Evolutionary conservation across 331 rosid species (phyloP).

Genomic region (Spiraea crenata): DNA sequence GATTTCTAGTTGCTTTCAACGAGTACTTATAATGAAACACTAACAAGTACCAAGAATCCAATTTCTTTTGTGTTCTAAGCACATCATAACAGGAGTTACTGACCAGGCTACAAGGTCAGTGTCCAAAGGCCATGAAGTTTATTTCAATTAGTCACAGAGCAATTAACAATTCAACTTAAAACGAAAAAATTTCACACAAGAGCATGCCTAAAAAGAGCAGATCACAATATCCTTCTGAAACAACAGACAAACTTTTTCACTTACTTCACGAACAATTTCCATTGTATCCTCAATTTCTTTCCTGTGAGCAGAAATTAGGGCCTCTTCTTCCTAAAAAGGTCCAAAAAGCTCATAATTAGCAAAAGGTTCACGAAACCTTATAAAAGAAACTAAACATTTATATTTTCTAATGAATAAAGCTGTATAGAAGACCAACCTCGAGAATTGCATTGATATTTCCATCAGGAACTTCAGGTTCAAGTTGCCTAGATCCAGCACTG

Average conservation of each 20-base stretch:
- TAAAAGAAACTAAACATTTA: constrained; percentile 8
- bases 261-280: constrained; percentile 99
- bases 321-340: constrained; percentile 85
- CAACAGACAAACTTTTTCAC: constrained; percentile 22
- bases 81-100: no score
- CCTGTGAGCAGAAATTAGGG: constrained; percentile 88
- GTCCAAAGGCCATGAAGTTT: neutral
- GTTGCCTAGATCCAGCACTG: constrained; percentile 45
- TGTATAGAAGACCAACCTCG: constrained; percentile 57
- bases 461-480: constrained; percentile 60
- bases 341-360: constrained; percentile 20
- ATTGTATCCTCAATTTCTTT: constrained; percentile 97
- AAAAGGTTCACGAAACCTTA: constrained; percentile 13
- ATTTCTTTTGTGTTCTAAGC: no score
- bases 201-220: neutral
- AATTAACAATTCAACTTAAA: neutral
- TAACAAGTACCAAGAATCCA: no score
- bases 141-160: neutral
- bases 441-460: constrained; percentile 77
- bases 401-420: constrained; percentile 6
- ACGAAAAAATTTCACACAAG: neutral
- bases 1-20: no score
- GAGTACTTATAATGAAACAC: no score
- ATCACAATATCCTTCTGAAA: neutral
- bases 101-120: no score